A percentile compares a stretch with the other conserved stretches of the same genome.
Evolutionary conservation across 768 basidiomycete species (phyloP).

Genomic region (Tricholoma bakamatsutake): DNA sequence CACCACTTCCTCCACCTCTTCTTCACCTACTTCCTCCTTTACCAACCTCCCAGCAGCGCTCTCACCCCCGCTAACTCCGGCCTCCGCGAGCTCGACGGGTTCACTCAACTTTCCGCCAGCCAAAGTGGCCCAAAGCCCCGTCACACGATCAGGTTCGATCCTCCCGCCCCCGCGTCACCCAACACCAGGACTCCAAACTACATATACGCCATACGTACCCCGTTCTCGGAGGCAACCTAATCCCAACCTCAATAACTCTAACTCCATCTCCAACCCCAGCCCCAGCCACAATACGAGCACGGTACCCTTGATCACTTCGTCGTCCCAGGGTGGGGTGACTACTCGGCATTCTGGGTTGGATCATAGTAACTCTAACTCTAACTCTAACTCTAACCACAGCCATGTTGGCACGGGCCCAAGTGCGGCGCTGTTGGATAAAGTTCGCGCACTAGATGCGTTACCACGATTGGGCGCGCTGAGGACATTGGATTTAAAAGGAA

Average conservation of each 20-base stretch:
- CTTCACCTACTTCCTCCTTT: constrained; percentile 31
- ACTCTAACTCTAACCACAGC: constrained; percentile 11
- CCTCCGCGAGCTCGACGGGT: constrained; percentile 23
- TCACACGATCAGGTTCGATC: constrained; percentile 25
- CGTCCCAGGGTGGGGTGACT: constrained; percentile 47
- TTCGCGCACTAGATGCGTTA: constrained; percentile 81
- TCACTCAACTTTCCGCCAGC: constrained; percentile 9
- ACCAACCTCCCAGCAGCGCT: constrained; percentile 23
- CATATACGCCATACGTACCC: constrained; percentile 81
- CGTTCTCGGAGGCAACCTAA: constrained; percentile 45
- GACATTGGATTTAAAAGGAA: constrained; percentile 88
- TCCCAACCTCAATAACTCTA: constrained; percentile 20
- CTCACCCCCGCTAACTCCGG: constrained; percentile 24
- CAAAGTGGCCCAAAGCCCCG: constrained; percentile 11
- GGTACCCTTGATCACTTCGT: constrained; percentile 67
- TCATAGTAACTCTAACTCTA: constrained; percentile 18
- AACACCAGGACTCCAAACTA: constrained; percentile 54
- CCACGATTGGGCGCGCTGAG: constrained; percentile 80
- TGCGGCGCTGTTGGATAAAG: constrained; percentile 79
- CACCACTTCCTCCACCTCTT: constrained; percentile 23
- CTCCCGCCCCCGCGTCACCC: constrained; percentile 38
- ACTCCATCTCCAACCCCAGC: constrained; percentile 34
- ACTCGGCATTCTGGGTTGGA: constrained; percentile 29
- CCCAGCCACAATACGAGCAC: constrained; percentile 39
- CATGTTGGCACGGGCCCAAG: constrained; percentile 44